phyloP scores from a whole-genome alignment of 345 rosid species.

The Hypericum perforatum region DNA sequence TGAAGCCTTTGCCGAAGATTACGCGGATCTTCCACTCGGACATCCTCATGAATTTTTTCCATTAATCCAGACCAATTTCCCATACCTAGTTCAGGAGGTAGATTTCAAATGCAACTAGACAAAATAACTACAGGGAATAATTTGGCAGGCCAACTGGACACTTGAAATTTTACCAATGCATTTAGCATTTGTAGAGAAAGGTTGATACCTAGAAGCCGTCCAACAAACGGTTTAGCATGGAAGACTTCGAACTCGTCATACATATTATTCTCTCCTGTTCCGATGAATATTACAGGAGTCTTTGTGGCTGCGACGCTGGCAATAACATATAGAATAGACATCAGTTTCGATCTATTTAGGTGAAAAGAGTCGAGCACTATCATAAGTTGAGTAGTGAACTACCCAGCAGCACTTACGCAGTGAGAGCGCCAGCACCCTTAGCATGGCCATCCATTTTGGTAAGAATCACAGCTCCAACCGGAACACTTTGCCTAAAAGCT shows the following conservation, averaged over 20 bases:
- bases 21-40: conserved; percentile 89
- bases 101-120: neutral
- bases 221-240: conserved; percentile 80
- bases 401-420: conserved; percentile 54
- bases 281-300: conserved; percentile 86
- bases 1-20: conserved; percentile 88
- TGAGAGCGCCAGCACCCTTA: conserved; percentile 97
- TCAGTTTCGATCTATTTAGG: neutral
- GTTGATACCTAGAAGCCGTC: conserved; percentile 66
- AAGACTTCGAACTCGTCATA: conserved; percentile 90
- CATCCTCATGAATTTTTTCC: conserved; percentile 93
- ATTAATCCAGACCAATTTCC: conserved; percentile 90
- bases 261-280: conserved; percentile 91
- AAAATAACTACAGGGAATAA: too few species aligned
- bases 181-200: neutral
- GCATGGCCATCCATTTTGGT: conserved; percentile 99
- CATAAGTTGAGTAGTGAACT: neutral
- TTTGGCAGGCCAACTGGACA: neutral
- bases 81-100: conserved; percentile 44
- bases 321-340: conserved; percentile 10
- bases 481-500: conserved; percentile 82
- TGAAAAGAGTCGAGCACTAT: too few species aligned
- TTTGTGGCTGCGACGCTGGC: conserved; percentile 88
- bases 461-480: conserved; percentile 89
- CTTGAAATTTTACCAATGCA: neutral